Evolutionary conservation across 495 filamentous ascomycete species (phyloP).

Genomic region (Podospora sp.): DNA sequence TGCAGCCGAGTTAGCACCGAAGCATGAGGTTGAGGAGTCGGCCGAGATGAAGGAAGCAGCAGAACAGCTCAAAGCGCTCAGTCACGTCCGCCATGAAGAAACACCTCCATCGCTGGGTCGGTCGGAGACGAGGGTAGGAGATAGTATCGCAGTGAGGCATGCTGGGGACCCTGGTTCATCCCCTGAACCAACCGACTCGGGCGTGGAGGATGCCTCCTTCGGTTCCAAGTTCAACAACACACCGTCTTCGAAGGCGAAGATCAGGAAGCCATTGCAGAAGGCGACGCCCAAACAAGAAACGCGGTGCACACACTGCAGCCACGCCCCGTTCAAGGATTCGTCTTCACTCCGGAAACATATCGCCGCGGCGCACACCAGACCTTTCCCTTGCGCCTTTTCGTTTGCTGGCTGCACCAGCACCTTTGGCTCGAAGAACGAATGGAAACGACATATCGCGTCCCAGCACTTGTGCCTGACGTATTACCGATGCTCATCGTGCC

Average conservation of each 20-base stretch:
- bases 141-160: constrained; percentile 40
- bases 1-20: constrained; percentile 34
- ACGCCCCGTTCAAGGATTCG: constrained; percentile 61
- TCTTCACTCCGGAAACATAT: constrained; percentile 62
- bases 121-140: constrained; percentile 33
- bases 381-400: constrained; percentile 83
- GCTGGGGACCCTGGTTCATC: constrained; percentile 47
- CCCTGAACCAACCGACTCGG: constrained; percentile 43
- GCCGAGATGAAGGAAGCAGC: constrained; percentile 63
- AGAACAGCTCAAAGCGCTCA: constrained; percentile 60
- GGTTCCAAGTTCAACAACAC: constrained; percentile 44
- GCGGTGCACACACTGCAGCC: constrained; percentile 56
- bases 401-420: constrained; percentile 82
- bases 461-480: constrained; percentile 85
- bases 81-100: constrained; percentile 56
- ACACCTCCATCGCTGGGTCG: constrained; percentile 29
- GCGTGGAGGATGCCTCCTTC: constrained; percentile 40
- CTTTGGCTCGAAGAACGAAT: constrained; percentile 95
- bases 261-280: constrained; percentile 53
- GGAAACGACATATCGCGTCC: constrained; percentile 84
- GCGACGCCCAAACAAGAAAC: constrained; percentile 57
- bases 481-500: constrained; percentile 79
- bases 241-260: constrained; percentile 47
- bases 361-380: constrained; percentile 63
- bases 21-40: constrained; percentile 56